Evolutionary conservation across 768 basidiomycete genomes (phyloP).

Genomic region (Kwoniella dejecticola): DNA sequence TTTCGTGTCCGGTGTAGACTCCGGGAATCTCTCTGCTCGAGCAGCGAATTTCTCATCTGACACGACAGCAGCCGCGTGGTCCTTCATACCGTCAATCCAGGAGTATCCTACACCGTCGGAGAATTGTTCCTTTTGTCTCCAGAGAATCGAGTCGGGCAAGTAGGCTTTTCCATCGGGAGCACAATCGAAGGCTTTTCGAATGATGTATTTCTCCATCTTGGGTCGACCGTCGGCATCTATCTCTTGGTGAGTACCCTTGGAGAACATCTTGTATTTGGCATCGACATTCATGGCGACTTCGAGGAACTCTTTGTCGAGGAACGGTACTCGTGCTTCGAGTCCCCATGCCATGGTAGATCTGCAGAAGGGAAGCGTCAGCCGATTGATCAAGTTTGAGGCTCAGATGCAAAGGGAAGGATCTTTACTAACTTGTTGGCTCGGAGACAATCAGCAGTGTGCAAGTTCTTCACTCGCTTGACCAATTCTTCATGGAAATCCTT

Average conservation of each 20-base stretch:
- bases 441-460: slow-evolving; percentile 95
- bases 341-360: slow-evolving; percentile 99
- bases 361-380: slow-evolving; percentile 3
- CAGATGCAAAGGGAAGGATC: neutral
- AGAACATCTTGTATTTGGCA: slow-evolving; percentile 83
- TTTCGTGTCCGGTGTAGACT: slow-evolving; percentile 88
- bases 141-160: slow-evolving; percentile 88
- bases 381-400: neutral
- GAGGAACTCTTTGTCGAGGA: slow-evolving; percentile 95
- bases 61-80: slow-evolving; percentile 71
- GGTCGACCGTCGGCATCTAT: slow-evolving; percentile 82
- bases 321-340: slow-evolving; percentile 95
- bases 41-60: slow-evolving; percentile 79
- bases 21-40: slow-evolving; percentile 71
- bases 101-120: slow-evolving; percentile 98
- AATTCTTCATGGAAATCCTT: slow-evolving; percentile 91
- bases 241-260: slow-evolving; percentile 72
- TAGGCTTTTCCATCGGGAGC: slow-evolving; percentile 79
- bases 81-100: slow-evolving; percentile 98
- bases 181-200: slow-evolving; percentile 93
- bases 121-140: slow-evolving; percentile 99
- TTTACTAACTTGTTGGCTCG: slow-evolving; percentile 87
- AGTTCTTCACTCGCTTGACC: slow-evolving; percentile 91
- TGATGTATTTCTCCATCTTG: slow-evolving; percentile 97
- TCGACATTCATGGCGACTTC: slow-evolving; percentile 91